Base-by-base conservation (phyloP, 805 yeast genomes). In the Wickerhamiella galacta region DNA sequence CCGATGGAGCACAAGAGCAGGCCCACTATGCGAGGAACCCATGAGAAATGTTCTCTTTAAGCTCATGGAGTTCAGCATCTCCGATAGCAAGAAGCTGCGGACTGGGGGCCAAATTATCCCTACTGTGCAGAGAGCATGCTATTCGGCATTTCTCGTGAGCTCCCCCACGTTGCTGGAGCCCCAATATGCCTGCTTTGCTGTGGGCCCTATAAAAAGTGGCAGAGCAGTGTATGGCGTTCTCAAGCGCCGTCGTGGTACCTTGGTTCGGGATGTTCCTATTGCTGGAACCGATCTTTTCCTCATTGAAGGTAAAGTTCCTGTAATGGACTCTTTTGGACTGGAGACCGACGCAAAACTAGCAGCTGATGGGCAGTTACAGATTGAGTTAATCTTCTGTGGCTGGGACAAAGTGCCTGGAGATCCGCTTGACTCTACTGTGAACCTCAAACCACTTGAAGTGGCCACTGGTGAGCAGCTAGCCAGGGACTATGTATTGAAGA, bases 331-430 rank as follows among this genome's bases (percentile, higher is more conserved):
- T 2, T 60, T 76, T 34, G 98, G 96, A 0, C 62, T 90, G 30
- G 95, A 81, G 47, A 72, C 93, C 0, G 98, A 90, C 51, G 56
- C 90, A 20, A 56, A 94, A 40, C 53, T 81, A 9, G 67, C 73
- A 9, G 72, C 93, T 0, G 73, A 71, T 40, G 95, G 95, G 4
- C 75, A 70, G 44, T 85, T 90, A 0, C 63, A 70, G 61, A 70
- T 82, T 29, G 69, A 69, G 30, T 49, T 76, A 39, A 66, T 65
- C 30, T 81, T 80, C 52, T 64, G 64, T 35, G 65, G 63, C 36
- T 90, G 95, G 93, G 65, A 68, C 15, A 53, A 61, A 3, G 92
- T 80, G 1, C 93, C 94, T 2, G 98, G 98, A 0, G 82, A 87
- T 56, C 96, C 95, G 6, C 48, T 87, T 45, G 93, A 87, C 50